Conservation (phyloP, 805 yeast genomes). For the Wickerhamomyces xylosicus region DNA sequence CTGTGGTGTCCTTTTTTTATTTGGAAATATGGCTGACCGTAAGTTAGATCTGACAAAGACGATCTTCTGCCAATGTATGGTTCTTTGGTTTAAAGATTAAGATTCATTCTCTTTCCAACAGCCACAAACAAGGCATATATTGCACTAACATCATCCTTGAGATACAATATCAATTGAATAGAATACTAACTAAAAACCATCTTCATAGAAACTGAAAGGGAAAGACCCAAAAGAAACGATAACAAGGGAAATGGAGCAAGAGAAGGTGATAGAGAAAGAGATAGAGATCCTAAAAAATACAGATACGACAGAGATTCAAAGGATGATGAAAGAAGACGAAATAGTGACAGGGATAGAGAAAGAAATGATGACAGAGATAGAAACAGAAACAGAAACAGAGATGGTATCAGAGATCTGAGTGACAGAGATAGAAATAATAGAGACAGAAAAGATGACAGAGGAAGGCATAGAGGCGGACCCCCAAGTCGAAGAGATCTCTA, state of each 20-base stretch:
- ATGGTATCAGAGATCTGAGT: background rate
- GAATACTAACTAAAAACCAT: too few relatives aligned
- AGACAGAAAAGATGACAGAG: conserved; percentile 2
- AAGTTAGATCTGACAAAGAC: too few relatives aligned
- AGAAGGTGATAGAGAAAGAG: conserved; percentile 2
- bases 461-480: background rate
- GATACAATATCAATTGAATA: too few relatives aligned
- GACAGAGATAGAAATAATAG: conserved; percentile 1
- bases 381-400: background rate
- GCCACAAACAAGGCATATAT: too few relatives aligned
- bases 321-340: background rate
- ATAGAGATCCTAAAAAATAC: background rate
- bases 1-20: too few relatives aligned
- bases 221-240: background rate
- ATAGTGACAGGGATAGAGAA: conserved; percentile 1
- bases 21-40: too few relatives aligned
- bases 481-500: background rate
- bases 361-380: conserved; percentile 1
- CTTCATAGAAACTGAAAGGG: too few relatives aligned
- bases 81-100: too few relatives aligned
- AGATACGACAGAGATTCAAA: conserved; percentile 1
- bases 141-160: too few relatives aligned
- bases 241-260: background rate
- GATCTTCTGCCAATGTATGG: too few relatives aligned
- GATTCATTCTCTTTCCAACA: too few relatives aligned